Conservation (phyloP, 1,139 yeast genomes). For the Dujonia santamariae region DNA sequence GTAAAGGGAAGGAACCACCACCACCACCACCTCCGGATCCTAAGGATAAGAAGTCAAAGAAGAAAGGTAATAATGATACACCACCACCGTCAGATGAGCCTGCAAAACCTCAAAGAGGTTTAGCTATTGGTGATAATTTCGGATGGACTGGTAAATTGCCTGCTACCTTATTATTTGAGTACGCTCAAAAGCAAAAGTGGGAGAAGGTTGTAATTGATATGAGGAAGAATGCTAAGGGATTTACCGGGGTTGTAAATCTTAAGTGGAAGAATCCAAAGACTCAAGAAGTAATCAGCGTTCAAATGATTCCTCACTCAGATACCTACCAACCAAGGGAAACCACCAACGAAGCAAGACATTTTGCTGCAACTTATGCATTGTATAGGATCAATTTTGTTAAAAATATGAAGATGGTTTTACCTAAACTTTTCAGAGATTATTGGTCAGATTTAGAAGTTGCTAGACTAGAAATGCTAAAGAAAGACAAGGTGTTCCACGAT, state of each 20-base stretch:
- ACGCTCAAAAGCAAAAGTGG: constrained; percentile 90
- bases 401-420: constrained; percentile 82
- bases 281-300: constrained; percentile 56
- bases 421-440: constrained; percentile 72
- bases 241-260: constrained; percentile 57
- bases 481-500: constrained; percentile 48
- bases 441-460: constrained; percentile 73
- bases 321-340: constrained; percentile 66
- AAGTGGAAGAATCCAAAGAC: constrained; percentile 82
- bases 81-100: constrained; percentile 12
- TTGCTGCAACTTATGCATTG: constrained; percentile 84
- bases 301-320: constrained; percentile 58
- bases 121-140: constrained; percentile 46
- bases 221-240: constrained; percentile 52
- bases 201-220: constrained; percentile 77
- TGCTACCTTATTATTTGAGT: constrained; percentile 79
- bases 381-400: constrained; percentile 78
- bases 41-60: constrained; percentile 9
- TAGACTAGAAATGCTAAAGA: constrained; percentile 43
- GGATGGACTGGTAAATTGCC: constrained; percentile 96
- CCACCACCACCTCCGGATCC: constrained; percentile 9
- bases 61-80: constrained; percentile 1
- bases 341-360: constrained; percentile 84
- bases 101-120: constrained; percentile 40
- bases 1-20: constrained; percentile 8